A percentile compares a stretch with the other conserved stretches of the same genome.
phyloP scores from a whole-genome alignment of 1,284 basidiomycete genomes.

The Xerocomus cyaneibrunnescens region DNA sequence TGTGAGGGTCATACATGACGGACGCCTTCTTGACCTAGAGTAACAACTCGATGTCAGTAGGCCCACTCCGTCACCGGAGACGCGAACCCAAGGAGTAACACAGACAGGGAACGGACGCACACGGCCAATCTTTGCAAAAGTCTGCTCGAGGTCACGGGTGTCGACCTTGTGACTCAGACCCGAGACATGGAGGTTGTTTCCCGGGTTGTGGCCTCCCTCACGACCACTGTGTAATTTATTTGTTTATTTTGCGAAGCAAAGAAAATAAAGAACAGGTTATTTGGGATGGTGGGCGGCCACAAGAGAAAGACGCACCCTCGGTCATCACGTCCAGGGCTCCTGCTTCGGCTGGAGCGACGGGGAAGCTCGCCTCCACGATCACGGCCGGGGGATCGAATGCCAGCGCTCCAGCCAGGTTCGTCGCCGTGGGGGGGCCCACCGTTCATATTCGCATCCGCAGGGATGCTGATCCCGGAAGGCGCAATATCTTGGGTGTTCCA shows the following conservation, averaged over 20 bases:
- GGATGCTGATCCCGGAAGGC: slow-evolving; percentile 68
- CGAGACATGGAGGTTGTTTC: slow-evolving; percentile 97
- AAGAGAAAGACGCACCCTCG: slow-evolving; percentile 47
- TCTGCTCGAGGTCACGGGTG: slow-evolving; percentile 83
- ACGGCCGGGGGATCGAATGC: slow-evolving; percentile 49
- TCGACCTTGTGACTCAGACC: slow-evolving; percentile 80
- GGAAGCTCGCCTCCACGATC: slow-evolving; percentile 50
- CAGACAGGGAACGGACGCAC: slow-evolving; percentile 48
- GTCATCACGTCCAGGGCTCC: slow-evolving; percentile 58
- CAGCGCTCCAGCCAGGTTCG: slow-evolving; percentile 44
- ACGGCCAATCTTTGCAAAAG: slow-evolving; percentile 87
- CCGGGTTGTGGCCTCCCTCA: slow-evolving; percentile 67
- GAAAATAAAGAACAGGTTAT: neutral
- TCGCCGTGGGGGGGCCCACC: slow-evolving; percentile 42
- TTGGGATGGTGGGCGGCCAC: slow-evolving; percentile 1
- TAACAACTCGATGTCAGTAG: slow-evolving; percentile 8
- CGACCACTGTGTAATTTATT: slow-evolving; percentile 16
- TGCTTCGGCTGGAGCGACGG: slow-evolving; percentile 66
- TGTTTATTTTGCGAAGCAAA: too few species aligned
- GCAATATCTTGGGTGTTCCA: slow-evolving; percentile 80
- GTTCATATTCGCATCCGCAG: slow-evolving; percentile 54
- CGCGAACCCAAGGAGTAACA: neutral
- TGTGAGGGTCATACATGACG: slow-evolving; percentile 97
- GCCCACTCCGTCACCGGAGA: neutral
- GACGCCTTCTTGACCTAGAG: slow-evolving; percentile 81